Percentiles rank a stretch among this genome's conserved stretches.
These are phyloP conservation scores for Starmerella bombicola DNA, from an alignment of 805 yeast species.

Conservation along the genomic window DNA sequence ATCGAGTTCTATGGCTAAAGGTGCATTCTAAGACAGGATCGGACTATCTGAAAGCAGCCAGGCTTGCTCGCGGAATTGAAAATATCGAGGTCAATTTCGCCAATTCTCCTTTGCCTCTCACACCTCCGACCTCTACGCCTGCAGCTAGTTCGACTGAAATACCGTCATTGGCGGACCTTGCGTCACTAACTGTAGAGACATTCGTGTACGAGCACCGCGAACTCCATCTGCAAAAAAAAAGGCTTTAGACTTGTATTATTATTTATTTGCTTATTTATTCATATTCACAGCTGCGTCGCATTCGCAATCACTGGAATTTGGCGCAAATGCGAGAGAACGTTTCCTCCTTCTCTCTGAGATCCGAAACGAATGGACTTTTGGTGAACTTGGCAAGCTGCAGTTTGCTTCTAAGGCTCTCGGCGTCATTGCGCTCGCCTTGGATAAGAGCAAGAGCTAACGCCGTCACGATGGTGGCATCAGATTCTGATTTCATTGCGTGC, in stretches of 20 bases:
- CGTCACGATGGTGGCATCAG: constrained; percentile 41
- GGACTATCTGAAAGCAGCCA: constrained; percentile 4
- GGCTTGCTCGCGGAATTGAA: constrained; percentile 1
- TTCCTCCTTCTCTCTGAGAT: constrained; percentile 46
- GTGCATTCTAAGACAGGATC: not conserved
- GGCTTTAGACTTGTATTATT: no score
- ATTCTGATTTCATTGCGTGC: constrained; percentile 31
- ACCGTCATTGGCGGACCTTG: not conserved
- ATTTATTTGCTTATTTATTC: no score
- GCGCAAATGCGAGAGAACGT: constrained; percentile 53
- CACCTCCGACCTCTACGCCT: not conserved
- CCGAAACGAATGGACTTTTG: constrained; percentile 43
- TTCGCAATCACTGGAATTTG: constrained; percentile 19
- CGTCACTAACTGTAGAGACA: constrained; percentile 1
- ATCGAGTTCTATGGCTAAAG: constrained; percentile 4
- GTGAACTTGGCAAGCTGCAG: constrained; percentile 35
- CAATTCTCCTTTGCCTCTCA: not conserved
- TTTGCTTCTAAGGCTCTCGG: constrained; percentile 7
- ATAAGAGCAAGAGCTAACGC: constrained; percentile 51
- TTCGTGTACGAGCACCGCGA: constrained; percentile 9
- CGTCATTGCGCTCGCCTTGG: constrained; percentile 31
- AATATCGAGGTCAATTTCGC: not conserved
- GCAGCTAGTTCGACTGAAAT: not conserved
- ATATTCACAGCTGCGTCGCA: not conserved
- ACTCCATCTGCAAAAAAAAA: constrained; percentile 4